Percentiles rank a stretch among this genome's conserved stretches.
phyloP scores from a whole-genome alignment of 176 grass and related monocot genomes.

The Zoysia japonica region DNA sequence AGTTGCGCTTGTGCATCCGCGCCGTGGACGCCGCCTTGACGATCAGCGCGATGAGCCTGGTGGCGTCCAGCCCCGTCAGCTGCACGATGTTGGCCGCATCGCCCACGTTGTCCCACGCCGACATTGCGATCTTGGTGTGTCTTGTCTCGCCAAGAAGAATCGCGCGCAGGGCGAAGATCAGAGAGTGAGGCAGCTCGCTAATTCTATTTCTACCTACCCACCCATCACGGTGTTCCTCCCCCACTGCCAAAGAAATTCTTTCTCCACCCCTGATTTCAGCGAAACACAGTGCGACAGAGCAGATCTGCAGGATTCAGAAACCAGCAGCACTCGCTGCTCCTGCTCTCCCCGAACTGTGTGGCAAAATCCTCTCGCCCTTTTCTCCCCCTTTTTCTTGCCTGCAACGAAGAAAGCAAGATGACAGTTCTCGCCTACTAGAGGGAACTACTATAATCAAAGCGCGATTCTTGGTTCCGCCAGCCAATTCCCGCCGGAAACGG shows the following conservation, averaged over 20 bases:
- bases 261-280: neutral
- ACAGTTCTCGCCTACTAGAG: neutral
- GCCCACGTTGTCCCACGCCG: slow-evolving; percentile 59
- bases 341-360: neutral
- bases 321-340: neutral
- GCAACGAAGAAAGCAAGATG: neutral
- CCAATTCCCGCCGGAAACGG: slow-evolving; percentile 3
- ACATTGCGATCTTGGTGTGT: slow-evolving; percentile 33
- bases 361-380: neutral
- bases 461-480: neutral
- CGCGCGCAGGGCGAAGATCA: neutral
- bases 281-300: neutral
- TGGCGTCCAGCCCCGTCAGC: slow-evolving; percentile 76
- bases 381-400: neutral
- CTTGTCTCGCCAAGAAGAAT: neutral
- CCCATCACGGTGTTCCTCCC: neutral
- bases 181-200: neutral
- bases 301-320: slow-evolving; percentile 41
- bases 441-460: neutral
- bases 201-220: neutral
- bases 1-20: slow-evolving; percentile 86
- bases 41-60: slow-evolving; percentile 68
- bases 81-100: slow-evolving; percentile 63
- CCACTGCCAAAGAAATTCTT: slow-evolving; percentile 8
- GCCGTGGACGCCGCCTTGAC: slow-evolving; percentile 66